Conservation (phyloP, 2,329 filamentous ascomycete genomes). For the Apiospora arundinis region DNA sequence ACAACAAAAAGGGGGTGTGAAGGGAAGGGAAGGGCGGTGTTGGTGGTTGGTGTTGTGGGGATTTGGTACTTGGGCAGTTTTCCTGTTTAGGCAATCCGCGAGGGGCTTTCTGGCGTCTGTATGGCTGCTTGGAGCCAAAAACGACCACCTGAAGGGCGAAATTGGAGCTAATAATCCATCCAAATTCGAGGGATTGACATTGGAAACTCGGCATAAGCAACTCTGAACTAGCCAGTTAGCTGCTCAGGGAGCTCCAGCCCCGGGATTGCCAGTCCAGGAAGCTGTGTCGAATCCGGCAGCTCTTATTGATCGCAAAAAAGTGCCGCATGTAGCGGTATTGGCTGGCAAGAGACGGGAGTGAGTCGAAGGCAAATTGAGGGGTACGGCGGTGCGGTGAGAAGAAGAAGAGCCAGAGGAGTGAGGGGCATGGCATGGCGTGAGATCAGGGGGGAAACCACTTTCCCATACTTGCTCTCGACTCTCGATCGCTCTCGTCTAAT, state of each 20-base stretch:
- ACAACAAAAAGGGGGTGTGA: background rate
- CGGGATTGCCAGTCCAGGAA: constrained; percentile 96
- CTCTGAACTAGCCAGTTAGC: background rate
- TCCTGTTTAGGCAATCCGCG: constrained; percentile 12
- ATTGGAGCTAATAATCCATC: constrained; percentile 2
- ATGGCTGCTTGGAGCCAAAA: background rate
- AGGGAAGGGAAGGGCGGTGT: background rate
- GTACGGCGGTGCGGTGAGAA: background rate
- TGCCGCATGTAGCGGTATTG: background rate
- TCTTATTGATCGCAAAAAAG: constrained; percentile 76
- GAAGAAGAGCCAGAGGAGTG: background rate
- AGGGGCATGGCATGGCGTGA: background rate
- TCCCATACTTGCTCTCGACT: background rate
- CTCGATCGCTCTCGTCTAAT: background rate
- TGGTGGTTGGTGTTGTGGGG: background rate
- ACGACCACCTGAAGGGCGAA: background rate
- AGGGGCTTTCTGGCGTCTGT: constrained; percentile 13
- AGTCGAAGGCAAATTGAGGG: background rate
- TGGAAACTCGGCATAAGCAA: background rate
- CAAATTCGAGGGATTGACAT: background rate
- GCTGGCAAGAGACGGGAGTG: background rate
- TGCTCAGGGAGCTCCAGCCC: constrained; percentile 78
- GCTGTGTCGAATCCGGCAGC: constrained; percentile 91
- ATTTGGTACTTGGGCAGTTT: background rate
- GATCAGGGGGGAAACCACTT: background rate